Evolutionary conservation across 441 rosid species (phyloP).

Genomic region (Arabidopsis lyrata): DNA sequence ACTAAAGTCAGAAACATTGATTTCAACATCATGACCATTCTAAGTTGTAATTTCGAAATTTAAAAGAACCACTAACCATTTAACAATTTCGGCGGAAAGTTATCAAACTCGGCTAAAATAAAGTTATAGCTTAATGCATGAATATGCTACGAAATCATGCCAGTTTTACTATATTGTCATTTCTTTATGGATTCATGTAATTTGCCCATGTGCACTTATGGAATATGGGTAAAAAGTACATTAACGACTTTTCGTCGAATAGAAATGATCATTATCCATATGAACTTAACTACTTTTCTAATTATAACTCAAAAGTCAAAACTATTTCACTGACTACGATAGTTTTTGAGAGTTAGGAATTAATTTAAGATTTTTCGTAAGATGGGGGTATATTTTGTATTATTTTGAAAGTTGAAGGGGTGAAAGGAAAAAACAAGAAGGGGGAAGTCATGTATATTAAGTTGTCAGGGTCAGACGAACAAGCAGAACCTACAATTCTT

Average conservation of each 20-base stretch:
- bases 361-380: neutral
- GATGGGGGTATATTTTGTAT: slow-evolving; percentile 2
- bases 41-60: neutral
- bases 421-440: neutral
- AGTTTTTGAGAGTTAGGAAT: neutral
- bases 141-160: neutral
- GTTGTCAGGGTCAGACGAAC: slow-evolving; percentile 25
- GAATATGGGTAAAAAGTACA: neutral
- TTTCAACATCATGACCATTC: neutral
- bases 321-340: neutral
- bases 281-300: neutral
- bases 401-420: slow-evolving; percentile 15
- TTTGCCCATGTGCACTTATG: neutral
- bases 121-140: neutral
- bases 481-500: slow-evolving; percentile 21
- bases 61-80: neutral
- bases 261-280: neutral
- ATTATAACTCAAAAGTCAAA: neutral
- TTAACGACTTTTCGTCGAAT: neutral
- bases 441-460: neutral
- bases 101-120: neutral
- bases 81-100: neutral
- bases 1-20: neutral
- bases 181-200: neutral
- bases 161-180: neutral